Percentiles rank a stretch among this genome's conserved stretches.
phyloP scores from a whole-genome alignment of 169 alveolate species.

The Plasmodium blacklocki region DNA sequence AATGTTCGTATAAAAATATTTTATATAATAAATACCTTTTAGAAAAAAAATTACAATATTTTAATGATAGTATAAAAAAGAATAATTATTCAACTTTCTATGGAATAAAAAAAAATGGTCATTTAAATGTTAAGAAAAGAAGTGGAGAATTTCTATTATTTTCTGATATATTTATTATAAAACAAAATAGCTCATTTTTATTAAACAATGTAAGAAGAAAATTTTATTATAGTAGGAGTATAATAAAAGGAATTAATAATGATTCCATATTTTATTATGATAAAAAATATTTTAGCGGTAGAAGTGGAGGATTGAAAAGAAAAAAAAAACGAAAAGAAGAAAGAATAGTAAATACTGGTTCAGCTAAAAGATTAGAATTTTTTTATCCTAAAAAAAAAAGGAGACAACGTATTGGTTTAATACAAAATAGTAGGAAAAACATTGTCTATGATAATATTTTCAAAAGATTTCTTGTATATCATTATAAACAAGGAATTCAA shows the following conservation, averaged over 20 bases:
- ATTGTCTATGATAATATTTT: constrained; percentile 81
- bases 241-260: too few relatives aligned
- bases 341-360: constrained; percentile 78
- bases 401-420: constrained; percentile 79
- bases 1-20: not conserved
- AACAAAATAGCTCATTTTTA: not conserved
- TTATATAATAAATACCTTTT: constrained; percentile 20
- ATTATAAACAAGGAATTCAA: constrained; percentile 86
- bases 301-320: constrained; percentile 84
- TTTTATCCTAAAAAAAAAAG: constrained; percentile 83
- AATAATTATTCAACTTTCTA: constrained; percentile 1
- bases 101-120: constrained; percentile 1
- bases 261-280: constrained; percentile 9
- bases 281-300: constrained; percentile 78
- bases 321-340: constrained; percentile 80
- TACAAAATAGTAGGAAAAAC: constrained; percentile 84
- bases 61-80: not conserved
- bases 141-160: not conserved
- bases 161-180: not conserved
- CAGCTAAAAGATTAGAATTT: constrained; percentile 82
- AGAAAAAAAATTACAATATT: constrained; percentile 6
- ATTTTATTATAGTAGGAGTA: not conserved
- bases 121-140: not conserved
- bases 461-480: constrained; percentile 79
- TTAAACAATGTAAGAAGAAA: not conserved